phyloP scores from a whole-genome alignment of 148 eudicot species.

The Chenopodium quinoa region DNA sequence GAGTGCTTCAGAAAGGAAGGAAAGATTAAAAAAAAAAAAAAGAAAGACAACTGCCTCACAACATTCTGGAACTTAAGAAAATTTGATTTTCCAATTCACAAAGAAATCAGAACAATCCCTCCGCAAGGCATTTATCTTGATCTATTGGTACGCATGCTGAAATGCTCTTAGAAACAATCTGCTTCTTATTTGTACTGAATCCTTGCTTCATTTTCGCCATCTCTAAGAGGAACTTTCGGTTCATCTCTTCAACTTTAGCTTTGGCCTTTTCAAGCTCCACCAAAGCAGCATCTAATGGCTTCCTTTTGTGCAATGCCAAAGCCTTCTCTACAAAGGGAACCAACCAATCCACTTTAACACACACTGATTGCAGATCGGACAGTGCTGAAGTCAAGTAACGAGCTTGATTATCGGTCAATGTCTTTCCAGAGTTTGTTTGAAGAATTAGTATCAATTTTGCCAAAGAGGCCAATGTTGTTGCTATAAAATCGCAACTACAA shows the following conservation, averaged over 20 bases:
- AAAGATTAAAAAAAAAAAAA: too few species aligned
- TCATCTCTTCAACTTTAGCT: neutral
- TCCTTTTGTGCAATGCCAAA: neutral
- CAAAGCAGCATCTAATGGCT: neutral
- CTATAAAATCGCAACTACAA: neutral
- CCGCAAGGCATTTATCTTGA: neutral
- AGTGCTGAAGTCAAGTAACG: neutral
- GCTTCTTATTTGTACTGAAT: neutral
- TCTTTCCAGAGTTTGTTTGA: neutral
- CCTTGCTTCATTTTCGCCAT: neutral
- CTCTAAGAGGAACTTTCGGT: neutral
- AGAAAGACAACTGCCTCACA: too few species aligned
- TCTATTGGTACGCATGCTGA: neutral
- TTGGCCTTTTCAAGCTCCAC: constrained; percentile 6
- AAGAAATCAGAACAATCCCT: neutral
- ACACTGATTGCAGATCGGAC: constrained; percentile 1
- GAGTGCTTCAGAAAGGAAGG: too few species aligned
- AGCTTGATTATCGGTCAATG: neutral
- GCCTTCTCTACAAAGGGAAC: constrained; percentile 9
- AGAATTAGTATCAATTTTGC: constrained; percentile 3
- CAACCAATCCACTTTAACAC: constrained; percentile 5
- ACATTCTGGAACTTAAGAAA: too few species aligned
- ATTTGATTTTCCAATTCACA: too few species aligned
- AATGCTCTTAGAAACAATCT: neutral
- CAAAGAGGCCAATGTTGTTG: neutral